Evolutionary conservation across 2,329 filamentous ascomycete species (phyloP).

Genomic region (Bimuria novae-zelandiae): DNA sequence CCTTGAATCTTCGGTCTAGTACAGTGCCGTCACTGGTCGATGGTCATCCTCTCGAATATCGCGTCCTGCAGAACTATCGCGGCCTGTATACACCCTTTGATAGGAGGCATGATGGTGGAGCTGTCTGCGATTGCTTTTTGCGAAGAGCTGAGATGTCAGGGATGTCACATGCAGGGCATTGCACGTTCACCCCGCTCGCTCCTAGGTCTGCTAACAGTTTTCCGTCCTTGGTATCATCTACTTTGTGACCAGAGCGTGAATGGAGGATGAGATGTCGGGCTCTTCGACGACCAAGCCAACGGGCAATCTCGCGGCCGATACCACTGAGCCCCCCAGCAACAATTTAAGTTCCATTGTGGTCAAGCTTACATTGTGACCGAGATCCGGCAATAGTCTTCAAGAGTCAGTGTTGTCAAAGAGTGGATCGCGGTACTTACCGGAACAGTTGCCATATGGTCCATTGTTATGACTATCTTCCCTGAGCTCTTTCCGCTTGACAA

Average conservation of each 20-base stretch:
- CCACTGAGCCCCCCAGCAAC: slow-evolving; percentile 24
- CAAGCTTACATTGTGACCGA: not conserved
- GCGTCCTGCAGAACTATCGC: slow-evolving; percentile 18
- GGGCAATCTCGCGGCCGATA: slow-evolving; percentile 19
- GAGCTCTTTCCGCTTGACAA: slow-evolving; percentile 15
- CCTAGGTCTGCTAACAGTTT: not conserved
- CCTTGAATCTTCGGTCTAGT: slow-evolving; percentile 4
- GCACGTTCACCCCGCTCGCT: not conserved
- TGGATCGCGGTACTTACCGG: slow-evolving; percentile 1
- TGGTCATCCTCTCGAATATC: slow-evolving; percentile 7
- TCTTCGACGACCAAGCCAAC: slow-evolving; percentile 18
- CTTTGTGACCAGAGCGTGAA: slow-evolving; percentile 3
- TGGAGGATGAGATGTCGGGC: slow-evolving; percentile 22
- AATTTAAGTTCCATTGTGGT: slow-evolving; percentile 19
- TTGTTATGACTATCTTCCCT: slow-evolving; percentile 18
- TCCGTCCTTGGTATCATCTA: not conserved
- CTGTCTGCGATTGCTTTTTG: not conserved
- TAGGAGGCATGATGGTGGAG: slow-evolving; percentile 12
- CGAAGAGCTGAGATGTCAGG: not conserved
- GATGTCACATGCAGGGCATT: not conserved
- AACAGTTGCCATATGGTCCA: slow-evolving; percentile 12
- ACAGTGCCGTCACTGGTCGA: not conserved
- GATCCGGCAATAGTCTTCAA: not conserved
- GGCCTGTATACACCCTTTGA: slow-evolving; percentile 18
- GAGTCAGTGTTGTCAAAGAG: too few relatives aligned